Percentiles rank a stretch among this genome's conserved stretches.
These are phyloP conservation scores for Fusarium pininemorale DNA, from an alignment of 2,329 filamentous ascomycete genomes.

Conservation along the genomic window DNA sequence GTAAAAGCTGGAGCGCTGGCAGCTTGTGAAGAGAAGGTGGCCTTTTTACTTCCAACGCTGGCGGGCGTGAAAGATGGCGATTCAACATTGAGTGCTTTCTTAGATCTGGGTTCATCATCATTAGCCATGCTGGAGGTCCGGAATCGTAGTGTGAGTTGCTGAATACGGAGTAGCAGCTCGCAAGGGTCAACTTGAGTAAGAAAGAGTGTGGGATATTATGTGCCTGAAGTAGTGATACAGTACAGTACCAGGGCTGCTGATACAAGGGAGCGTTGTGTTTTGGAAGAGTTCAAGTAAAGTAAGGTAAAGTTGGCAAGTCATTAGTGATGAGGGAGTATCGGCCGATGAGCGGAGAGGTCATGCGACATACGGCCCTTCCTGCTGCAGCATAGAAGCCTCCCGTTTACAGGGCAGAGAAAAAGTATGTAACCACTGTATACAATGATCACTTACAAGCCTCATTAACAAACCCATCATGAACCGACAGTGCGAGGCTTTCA, in stretches of 20 bases:
- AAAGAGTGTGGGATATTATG: background rate
- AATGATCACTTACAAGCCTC: background rate
- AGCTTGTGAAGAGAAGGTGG: slow-evolving; percentile 86
- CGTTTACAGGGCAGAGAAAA: background rate
- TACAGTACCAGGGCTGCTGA: background rate
- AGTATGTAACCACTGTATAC: background rate
- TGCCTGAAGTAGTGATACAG: background rate
- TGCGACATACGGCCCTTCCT: slow-evolving; percentile 10
- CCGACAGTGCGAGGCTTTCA: background rate
- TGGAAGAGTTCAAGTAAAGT: background rate
- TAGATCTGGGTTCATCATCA: slow-evolving; percentile 52
- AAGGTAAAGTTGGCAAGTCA: background rate
- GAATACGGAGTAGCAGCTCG: background rate
- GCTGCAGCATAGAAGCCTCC: slow-evolving; percentile 1
- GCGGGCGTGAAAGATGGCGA: slow-evolving; percentile 93
- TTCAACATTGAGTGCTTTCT: slow-evolving; percentile 91
- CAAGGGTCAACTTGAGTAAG: background rate
- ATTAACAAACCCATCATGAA: background rate
- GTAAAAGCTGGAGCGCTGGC: slow-evolving; percentile 90
- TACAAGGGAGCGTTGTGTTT: background rate
- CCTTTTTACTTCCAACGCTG: slow-evolving; percentile 67
- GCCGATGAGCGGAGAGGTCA: slow-evolving; percentile 18
- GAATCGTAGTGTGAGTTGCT: background rate
- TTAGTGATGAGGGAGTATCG: slow-evolving; percentile 9
- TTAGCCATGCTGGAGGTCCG: slow-evolving; percentile 23